Conservation (phyloP, 371 early-diverging fungal genomes). For the Ecytonucleospora hepatopenaei region DNA sequence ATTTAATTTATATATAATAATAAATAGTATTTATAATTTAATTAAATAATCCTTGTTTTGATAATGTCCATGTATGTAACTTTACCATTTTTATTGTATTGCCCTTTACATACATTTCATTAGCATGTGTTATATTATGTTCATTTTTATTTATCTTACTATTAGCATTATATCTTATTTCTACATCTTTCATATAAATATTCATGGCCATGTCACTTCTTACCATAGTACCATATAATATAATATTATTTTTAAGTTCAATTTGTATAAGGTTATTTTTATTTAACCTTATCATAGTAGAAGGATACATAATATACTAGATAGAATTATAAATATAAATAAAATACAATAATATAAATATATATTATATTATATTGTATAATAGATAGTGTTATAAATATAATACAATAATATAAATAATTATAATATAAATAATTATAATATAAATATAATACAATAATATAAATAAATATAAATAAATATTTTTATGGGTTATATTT, state of each 20-base stretch:
- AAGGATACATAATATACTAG: constrained; percentile 58
- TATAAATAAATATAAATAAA: too few species aligned
- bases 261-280: constrained; percentile 46
- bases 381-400: too few species aligned
- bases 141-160: constrained; percentile 21
- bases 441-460: too few species aligned
- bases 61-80: constrained; percentile 23
- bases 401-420: too few species aligned
- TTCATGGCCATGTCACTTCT: constrained; percentile 58
- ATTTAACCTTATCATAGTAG: constrained; percentile 55
- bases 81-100: constrained; percentile 44
- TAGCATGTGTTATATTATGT: constrained; percentile 11
- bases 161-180: neutral
- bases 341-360: too few species aligned
- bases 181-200: constrained; percentile 47
- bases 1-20: neutral
- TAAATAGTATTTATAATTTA: neutral
- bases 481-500: too few species aligned
- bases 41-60: constrained; percentile 19
- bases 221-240: constrained; percentile 41
- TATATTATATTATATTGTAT: too few species aligned
- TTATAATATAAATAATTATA: too few species aligned
- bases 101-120: constrained; percentile 51
- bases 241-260: constrained; percentile 51
- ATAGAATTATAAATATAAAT: too few species aligned